Evolutionary conservation across 257 asterid genomes (phyloP).

Genomic region (Jaltomata sinuosa): DNA sequence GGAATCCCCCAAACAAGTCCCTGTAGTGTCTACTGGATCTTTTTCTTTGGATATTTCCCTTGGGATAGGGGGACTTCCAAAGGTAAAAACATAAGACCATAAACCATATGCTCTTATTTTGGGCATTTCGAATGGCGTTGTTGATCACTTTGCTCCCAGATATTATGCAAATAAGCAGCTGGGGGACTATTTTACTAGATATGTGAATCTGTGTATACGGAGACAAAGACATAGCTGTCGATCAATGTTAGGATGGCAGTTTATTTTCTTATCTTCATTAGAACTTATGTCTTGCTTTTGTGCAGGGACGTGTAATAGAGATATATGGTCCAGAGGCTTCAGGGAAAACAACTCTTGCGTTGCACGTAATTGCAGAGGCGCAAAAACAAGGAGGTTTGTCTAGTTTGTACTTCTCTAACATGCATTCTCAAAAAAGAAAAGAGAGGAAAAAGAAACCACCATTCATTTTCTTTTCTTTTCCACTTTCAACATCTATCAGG

Average conservation of each 20-base stretch:
- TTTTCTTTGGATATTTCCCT: slow-evolving; percentile 76
- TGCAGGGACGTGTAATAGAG: slow-evolving; percentile 91
- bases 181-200: background rate
- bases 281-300: background rate
- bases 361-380: slow-evolving; percentile 94
- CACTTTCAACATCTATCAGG: background rate
- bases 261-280: background rate
- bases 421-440: background rate
- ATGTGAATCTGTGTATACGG: background rate
- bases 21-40: slow-evolving; percentile 88
- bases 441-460: background rate
- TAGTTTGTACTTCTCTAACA: background rate
- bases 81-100: slow-evolving; percentile 27
- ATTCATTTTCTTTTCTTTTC: background rate
- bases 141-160: background rate
- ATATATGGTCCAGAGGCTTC: slow-evolving; percentile 98
- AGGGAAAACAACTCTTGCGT: slow-evolving; percentile 94
- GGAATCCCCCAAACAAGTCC: slow-evolving; percentile 40
- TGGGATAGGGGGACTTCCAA: slow-evolving; percentile 93
- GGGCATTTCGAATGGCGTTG: background rate
- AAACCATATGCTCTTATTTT: background rate
- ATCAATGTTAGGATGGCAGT: background rate
- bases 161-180: background rate
- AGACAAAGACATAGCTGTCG: background rate
- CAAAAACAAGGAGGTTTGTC: slow-evolving; percentile 84